Percentiles rank a stretch among this genome's conserved stretches.
phyloP scores from a whole-genome alignment of 306 rosid genomes.

The Sphenostylis stenocarpa region DNA sequence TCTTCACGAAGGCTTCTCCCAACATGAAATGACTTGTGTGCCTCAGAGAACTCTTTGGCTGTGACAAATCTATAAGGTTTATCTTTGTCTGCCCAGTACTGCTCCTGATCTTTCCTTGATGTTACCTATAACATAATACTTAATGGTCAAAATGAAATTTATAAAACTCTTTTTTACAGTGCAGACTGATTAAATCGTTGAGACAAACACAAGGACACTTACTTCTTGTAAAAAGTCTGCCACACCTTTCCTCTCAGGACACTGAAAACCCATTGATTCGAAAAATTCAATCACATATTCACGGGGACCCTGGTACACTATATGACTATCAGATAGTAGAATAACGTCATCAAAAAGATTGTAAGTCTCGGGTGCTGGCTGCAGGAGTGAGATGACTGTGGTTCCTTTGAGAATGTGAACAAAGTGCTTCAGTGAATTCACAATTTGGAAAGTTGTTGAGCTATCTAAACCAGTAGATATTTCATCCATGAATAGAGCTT shows the following conservation, averaged over 20 bases:
- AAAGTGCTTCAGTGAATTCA: constrained; percentile 55
- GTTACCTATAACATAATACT: constrained; percentile 44
- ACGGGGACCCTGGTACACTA: constrained; percentile 59
- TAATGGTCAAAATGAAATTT: neutral
- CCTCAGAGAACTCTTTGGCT: constrained; percentile 42
- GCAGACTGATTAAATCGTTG: neutral
- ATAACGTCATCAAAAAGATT: constrained; percentile 63
- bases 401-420: constrained; percentile 59
- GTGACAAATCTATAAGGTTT: constrained; percentile 53
- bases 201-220: constrained; percentile 30
- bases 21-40: constrained; percentile 45
- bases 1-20: constrained; percentile 44
- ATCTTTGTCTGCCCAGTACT: constrained; percentile 49
- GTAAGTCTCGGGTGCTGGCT: constrained; percentile 69
- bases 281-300: constrained; percentile 52
- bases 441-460: constrained; percentile 59
- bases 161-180: neutral
- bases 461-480: constrained; percentile 71
- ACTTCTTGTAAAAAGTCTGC: constrained; percentile 68
- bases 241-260: constrained; percentile 62
- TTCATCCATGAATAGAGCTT: constrained; percentile 65
- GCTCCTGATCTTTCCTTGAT: constrained; percentile 62
- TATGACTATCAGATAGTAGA: constrained; percentile 56
- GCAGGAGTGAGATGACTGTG: constrained; percentile 51
- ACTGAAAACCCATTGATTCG: constrained; percentile 47